These are phyloP conservation scores for Trichoderma parareesei DNA, from an alignment of 495 filamentous ascomycete genomes.

Conservation along the genomic window DNA sequence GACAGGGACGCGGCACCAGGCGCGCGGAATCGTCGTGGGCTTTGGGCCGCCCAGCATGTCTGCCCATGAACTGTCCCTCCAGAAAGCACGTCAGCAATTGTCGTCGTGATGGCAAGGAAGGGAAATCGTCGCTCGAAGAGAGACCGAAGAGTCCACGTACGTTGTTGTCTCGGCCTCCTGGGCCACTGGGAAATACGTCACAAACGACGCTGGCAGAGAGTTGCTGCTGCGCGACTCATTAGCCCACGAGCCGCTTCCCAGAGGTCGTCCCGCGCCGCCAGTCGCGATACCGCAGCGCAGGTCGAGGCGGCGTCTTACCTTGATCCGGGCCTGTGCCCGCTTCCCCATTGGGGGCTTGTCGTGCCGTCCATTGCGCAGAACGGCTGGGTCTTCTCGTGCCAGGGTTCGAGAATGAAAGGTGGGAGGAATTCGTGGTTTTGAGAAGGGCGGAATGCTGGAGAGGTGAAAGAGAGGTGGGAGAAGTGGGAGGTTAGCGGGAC, in stretches of 20 bases:
- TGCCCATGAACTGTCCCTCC: not conserved
- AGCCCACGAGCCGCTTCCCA: not conserved
- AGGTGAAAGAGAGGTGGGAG: too few species aligned
- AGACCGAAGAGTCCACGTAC: not conserved
- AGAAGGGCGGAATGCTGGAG: too few species aligned
- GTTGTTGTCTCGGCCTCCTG: not conserved
- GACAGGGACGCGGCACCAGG: conserved; percentile 3
- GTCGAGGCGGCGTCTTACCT: not conserved
- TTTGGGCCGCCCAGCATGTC: not conserved
- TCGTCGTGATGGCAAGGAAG: not conserved
- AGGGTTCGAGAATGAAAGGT: not conserved
- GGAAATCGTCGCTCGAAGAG: too few species aligned
- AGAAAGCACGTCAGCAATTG: not conserved
- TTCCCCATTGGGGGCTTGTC: not conserved
- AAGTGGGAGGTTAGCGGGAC: too few species aligned
- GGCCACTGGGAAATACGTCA: conserved; percentile 1
- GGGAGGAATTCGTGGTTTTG: too few species aligned
- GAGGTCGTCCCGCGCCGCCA: not conserved
- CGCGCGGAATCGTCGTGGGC: not conserved
- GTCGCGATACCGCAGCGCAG: not conserved
- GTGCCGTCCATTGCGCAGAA: not conserved
- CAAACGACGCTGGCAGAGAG: not conserved
- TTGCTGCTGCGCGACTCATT: conserved; percentile 9
- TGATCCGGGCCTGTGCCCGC: not conserved
- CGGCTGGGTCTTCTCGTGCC: not conserved